Conservation (phyloP, 2,329 filamentous ascomycete genomes). For the Fusarium equiseti region DNA sequence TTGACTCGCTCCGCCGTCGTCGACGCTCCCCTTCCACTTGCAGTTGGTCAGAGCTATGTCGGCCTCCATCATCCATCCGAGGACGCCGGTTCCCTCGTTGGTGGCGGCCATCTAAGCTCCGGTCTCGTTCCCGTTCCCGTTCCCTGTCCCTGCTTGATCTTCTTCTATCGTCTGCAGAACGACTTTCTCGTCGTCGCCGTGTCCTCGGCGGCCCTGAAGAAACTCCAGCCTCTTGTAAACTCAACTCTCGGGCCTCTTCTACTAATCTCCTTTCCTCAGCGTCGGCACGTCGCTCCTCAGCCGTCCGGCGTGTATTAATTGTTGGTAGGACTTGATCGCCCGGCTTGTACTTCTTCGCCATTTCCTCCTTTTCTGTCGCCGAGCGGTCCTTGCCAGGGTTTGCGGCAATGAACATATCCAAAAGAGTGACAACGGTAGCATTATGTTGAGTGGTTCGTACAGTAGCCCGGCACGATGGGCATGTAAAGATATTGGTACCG, state of each 20-base stretch:
- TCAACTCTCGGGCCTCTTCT: conserved; percentile 78
- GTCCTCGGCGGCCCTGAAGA: conserved; percentile 52
- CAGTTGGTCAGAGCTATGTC: conserved; percentile 53
- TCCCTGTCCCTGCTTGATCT: conserved; percentile 47
- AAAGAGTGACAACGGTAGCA: conserved; percentile 86
- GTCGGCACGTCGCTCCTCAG: conserved; percentile 66
- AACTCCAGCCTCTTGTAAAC: conserved; percentile 75
- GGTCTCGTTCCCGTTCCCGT: conserved; percentile 34
- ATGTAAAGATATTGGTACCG: conserved; percentile 76
- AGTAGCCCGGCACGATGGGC: conserved; percentile 88
- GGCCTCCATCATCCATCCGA: conserved; percentile 44
- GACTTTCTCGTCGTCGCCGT: conserved; percentile 51
- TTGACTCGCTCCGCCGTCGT: conserved; percentile 59
- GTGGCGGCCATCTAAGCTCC: conserved; percentile 49
- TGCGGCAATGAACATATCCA: conserved; percentile 87
- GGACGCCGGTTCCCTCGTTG: conserved; percentile 44
- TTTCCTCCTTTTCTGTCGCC: conserved; percentile 79
- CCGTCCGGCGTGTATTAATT: conserved; percentile 62
- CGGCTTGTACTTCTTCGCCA: conserved; percentile 80
- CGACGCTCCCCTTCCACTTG: conserved; percentile 53
- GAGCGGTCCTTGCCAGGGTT: conserved; percentile 81
- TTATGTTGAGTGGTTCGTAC: conserved; percentile 92
- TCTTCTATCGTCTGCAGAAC: conserved; percentile 51
- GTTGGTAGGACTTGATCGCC: conserved; percentile 84
- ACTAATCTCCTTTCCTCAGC: conserved; percentile 77